Evolutionary conservation across 441 rosid species (phyloP).

Genomic region (Euphorbia neoarborescens): DNA sequence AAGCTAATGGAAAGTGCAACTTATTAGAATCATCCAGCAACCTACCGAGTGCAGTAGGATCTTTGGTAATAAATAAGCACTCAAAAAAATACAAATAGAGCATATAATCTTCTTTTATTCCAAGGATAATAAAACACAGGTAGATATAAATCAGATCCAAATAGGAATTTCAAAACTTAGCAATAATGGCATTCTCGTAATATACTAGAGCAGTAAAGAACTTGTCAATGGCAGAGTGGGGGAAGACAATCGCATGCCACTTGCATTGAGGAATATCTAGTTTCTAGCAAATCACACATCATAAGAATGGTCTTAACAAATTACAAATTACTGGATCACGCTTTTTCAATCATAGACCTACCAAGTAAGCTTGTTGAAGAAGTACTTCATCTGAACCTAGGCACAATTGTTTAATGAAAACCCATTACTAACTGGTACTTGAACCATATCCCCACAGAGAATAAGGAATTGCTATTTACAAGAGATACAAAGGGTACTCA

Average conservation of each 20-base stretch:
- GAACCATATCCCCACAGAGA: neutral
- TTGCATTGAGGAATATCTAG: neutral
- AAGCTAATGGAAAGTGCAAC: neutral
- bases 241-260: neutral
- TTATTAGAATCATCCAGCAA: neutral
- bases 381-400: neutral
- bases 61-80: neutral
- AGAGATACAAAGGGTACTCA: neutral
- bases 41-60: neutral
- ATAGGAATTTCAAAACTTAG: no score
- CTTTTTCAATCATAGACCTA: neutral
- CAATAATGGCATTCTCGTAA: no score
- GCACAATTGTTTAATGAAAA: neutral
- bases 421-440: neutral
- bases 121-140: no score
- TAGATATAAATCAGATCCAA: no score
- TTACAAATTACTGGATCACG: neutral
- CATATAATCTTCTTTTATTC: no score
- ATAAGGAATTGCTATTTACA: neutral
- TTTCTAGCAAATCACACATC: neutral
- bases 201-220: no score
- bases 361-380: neutral
- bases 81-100: no score
- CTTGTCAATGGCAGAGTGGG: neutral
- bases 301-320: neutral